phyloP scores from a whole-genome alignment of 2,329 filamentous ascomycete genomes.

The Pseudocercospora pini-densiflorae region DNA sequence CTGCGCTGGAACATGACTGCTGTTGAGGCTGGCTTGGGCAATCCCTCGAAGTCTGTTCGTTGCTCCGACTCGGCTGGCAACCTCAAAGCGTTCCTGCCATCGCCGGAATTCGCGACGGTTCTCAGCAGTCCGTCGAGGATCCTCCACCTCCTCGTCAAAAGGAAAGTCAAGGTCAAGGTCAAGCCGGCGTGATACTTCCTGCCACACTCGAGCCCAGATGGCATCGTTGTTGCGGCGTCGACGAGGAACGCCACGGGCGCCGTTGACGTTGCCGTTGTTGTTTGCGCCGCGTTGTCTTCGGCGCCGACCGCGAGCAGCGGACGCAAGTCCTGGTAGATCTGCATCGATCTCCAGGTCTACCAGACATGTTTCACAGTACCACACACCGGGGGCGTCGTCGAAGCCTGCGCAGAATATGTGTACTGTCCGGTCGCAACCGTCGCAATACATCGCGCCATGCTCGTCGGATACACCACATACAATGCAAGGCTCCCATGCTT shows the following conservation, averaged over 20 bases:
- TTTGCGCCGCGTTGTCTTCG: conserved; percentile 22
- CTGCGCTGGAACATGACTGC: conserved; percentile 37
- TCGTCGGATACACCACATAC: conserved; percentile 82
- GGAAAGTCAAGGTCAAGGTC: conserved; percentile 84
- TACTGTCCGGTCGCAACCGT: conserved; percentile 85
- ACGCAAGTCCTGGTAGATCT: conserved; percentile 33
- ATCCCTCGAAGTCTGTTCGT: conserved; percentile 57
- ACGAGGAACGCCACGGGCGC: conserved; percentile 21
- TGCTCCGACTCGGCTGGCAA: conserved; percentile 79
- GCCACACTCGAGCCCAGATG: conserved; percentile 81
- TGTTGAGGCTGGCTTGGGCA: conserved; percentile 59
- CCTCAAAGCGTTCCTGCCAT: conserved; percentile 83
- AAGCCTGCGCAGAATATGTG: conserved; percentile 92
- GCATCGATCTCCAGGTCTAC: conserved; percentile 36
- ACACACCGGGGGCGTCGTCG: conserved; percentile 61
- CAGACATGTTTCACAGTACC: conserved; percentile 88
- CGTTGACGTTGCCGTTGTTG: conserved; percentile 17
- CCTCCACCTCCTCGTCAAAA: conserved; percentile 74
- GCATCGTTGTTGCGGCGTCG: conserved; percentile 48
- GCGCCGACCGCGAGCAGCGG: conserved; percentile 31
- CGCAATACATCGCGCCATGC: conserved; percentile 85
- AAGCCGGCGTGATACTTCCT: conserved; percentile 80
- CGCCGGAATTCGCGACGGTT: conserved; percentile 65
- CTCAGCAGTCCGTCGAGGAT: conserved; percentile 57
- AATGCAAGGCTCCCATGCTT: conserved; percentile 72